Evolutionary conservation across 140 eudicot genomes (phyloP), one percentile per base, ranked within the genome.

Genomic region (Stevia rebaudiana): DNA sequence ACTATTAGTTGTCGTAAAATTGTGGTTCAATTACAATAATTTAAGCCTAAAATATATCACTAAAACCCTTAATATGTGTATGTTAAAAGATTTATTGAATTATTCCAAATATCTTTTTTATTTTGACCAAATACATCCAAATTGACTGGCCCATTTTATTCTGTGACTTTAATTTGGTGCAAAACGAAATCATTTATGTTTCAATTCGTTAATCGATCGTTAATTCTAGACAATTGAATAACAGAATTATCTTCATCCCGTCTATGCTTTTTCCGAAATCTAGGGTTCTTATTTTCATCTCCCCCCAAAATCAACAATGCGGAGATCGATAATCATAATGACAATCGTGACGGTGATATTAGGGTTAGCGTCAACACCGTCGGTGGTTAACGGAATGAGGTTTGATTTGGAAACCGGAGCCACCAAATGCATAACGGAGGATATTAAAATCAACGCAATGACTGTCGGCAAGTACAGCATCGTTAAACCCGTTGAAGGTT

Each of bases 401-500:
- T 83, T 83, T 54, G 95, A 86, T 11, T 63, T 86, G 25, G 70
- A 75, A 66, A 77, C 95, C 19, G 95, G 95, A 11, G 73, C 67
- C 72, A 73, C 85, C 8, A 86, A 86, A 68, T 86, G 95, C 80
- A 81, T 86, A 52, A 54, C 84, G n/a, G 94, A 87, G 55, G 94
- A 87, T 57, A 84, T 87, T 55, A 77, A 72, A 82, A 74, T 55
- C 71, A 71, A 79, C 23, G 53, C 89, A 61, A 82, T 88, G 94
- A 82, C 94, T 39, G 82, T 88, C 10, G 94, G 96, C 56, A 88
- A 78, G 62, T 88, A 82, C 48, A 41, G 33, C 71, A 69, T 88
- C 72, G 74, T 84, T 19, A 83, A 73, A 35, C 87, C 78, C n/a
- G 68, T 61, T 47, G 80, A 84, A 19, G 74, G 74, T 1, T 57